phyloP scores from a whole-genome alignment of 2,329 filamentous ascomycete species.

The Penicillium italicum region DNA sequence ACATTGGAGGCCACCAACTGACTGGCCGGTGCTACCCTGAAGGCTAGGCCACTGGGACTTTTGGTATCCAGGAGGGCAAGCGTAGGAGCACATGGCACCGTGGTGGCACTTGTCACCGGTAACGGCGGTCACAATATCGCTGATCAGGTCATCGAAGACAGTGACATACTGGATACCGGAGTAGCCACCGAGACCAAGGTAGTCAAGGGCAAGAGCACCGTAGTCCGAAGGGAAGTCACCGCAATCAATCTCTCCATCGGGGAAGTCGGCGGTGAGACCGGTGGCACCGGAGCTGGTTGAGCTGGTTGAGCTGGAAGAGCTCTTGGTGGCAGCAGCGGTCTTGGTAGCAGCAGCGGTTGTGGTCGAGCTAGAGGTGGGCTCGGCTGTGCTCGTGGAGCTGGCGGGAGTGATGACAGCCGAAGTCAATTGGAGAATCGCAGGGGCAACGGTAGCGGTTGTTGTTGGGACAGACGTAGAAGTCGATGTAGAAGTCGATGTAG shows the following conservation, averaged over 20 bases:
- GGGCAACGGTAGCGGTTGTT: slow-evolving; percentile 31
- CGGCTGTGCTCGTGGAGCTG: slow-evolving; percentile 18
- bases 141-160: slow-evolving; percentile 54
- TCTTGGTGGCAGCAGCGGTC: slow-evolving; percentile 16
- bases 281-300: slow-evolving; percentile 35
- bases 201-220: slow-evolving; percentile 68
- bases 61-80: slow-evolving; percentile 85
- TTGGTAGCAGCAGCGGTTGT: slow-evolving; percentile 17
- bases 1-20: slow-evolving; percentile 84
- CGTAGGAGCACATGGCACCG: slow-evolving; percentile 81
- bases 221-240: slow-evolving; percentile 72
- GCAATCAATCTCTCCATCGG: slow-evolving; percentile 69
- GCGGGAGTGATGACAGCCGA: slow-evolving; percentile 38
- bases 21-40: slow-evolving; percentile 78
- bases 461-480: slow-evolving; percentile 28
- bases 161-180: slow-evolving; percentile 69
- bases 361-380: slow-evolving; percentile 22
- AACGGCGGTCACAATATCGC: slow-evolving; percentile 62
- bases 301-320: slow-evolving; percentile 21
- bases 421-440: slow-evolving; percentile 52
- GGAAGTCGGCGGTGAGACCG: slow-evolving; percentile 68
- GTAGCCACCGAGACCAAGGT: slow-evolving; percentile 71
- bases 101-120: slow-evolving; percentile 58
- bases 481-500: slow-evolving; percentile 15
- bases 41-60: slow-evolving; percentile 83